Conservation (phyloP, 768 basidiomycete genomes). For the Dioszegia aurantiaca region DNA sequence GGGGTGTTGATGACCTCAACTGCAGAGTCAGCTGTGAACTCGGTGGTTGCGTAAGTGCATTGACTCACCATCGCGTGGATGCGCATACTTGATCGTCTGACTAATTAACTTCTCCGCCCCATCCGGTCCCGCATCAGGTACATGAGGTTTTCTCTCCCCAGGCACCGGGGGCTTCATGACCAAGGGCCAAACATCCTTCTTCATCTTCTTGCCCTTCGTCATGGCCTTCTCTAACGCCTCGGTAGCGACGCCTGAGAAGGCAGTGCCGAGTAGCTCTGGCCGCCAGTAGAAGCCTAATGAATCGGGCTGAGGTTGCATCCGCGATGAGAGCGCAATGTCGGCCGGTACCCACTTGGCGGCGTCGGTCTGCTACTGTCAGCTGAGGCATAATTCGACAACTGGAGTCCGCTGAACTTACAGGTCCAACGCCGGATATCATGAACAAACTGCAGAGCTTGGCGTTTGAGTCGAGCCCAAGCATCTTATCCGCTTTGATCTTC, state of each 20-base stretch:
- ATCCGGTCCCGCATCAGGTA: conserved; percentile 38
- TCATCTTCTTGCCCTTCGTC: conserved; percentile 15
- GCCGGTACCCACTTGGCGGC: conserved; percentile 39
- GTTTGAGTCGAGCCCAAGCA: conserved; percentile 30
- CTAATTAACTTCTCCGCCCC: conserved; percentile 32
- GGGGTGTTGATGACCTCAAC: conserved; percentile 77
- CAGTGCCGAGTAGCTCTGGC: conserved; percentile 44
- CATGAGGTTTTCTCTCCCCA: conserved; percentile 17
- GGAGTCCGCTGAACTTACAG: conserved; percentile 29
- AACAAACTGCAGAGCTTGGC: conserved; percentile 40
- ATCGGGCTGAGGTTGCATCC: conserved; percentile 37
- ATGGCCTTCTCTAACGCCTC: conserved; percentile 15
- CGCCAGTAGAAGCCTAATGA: conserved; percentile 43
- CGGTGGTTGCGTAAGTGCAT: neutral
- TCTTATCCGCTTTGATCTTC: conserved; percentile 33
- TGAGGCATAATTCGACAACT: neutral
- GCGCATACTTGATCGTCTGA: conserved; percentile 43
- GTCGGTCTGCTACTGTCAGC: conserved; percentile 25
- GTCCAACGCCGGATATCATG: conserved; percentile 42
- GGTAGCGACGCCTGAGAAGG: conserved; percentile 34
- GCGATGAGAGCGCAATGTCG: conserved; percentile 32
- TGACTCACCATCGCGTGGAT: conserved; percentile 45
- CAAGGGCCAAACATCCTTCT: conserved; percentile 6
- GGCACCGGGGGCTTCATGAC: conserved; percentile 9
- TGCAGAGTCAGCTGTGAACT: conserved; percentile 9